Base-by-base conservation (phyloP, 495 filamentous ascomycete species). In the Podospora appendiculata region DNA sequence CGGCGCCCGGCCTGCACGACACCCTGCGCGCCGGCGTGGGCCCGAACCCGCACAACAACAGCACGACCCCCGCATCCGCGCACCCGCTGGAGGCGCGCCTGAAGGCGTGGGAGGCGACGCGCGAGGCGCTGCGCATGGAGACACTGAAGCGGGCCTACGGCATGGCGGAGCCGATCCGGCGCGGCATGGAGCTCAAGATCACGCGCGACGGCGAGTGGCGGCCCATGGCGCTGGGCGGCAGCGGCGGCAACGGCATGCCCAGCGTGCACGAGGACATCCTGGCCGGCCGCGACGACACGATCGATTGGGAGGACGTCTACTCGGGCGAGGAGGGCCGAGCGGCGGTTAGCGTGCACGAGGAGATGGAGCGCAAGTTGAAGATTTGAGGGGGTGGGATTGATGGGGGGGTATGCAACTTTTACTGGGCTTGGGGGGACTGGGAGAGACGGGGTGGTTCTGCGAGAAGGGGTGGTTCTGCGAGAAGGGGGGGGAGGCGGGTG, bases 171-270 rank as follows among this genome's bases (percentile, higher is more conserved):
- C 91, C 92, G 9, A 81, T 96, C 56, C 81, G 88, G 13, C 82
- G 92, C n/a, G 87, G 85, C 36, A 98, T 98, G 92, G 92, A 98
- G 76, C 72, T 95, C 61, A 87, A 87, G 79, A 90, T 95, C 62
- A 79, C 81, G 1, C 65, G 73, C 39, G 74, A 73, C 45, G 77
- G 81, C 41, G 66, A 71, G 55, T 80, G 78, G 79, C 70, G 69
- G 56, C 78, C 77, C 4, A 52, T 72, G 34, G 68, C 64, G 6
- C 68, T 80, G 8, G 73, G 70, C 39, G 70, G 70, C 32, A 53
- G 55, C 11, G 32, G 51, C 0, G 10, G 2, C 43, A 17, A 16
- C 7, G 36, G 60, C 17, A 60, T 58, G 54, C 58, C 66, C 9
- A 73, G 70, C 52, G 68, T 90, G 32, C 84, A 87, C 67, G 85